Percentiles rank a stretch among this genome's conserved stretches.
Conservation (phyloP, 306 rosid species). For the Corylus heterophylla region DNA sequence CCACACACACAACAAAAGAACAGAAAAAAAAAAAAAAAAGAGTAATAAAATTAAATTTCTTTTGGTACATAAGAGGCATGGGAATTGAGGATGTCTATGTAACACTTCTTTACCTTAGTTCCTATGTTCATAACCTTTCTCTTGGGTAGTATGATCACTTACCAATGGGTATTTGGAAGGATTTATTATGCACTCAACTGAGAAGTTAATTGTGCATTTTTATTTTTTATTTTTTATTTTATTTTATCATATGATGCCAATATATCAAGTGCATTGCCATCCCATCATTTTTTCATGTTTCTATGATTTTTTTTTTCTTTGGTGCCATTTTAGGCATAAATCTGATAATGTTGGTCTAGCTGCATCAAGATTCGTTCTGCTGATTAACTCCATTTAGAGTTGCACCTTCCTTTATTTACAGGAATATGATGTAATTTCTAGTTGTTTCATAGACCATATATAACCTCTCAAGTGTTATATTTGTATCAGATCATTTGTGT, state of each 20-base stretch:
- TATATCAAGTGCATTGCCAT: too few relatives aligned
- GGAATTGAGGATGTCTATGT: background rate
- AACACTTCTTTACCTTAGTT: background rate
- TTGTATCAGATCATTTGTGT: background rate
- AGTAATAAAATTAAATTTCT: background rate
- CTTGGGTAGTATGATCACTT: background rate
- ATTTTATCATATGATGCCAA: too few relatives aligned
- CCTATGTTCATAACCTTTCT: constrained; percentile 4
- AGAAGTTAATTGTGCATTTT: background rate
- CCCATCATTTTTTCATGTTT: background rate
- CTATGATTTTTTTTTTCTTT: background rate
- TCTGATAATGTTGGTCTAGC: background rate
- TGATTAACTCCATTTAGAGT: background rate
- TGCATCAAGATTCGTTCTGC: background rate
- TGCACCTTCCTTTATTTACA: background rate
- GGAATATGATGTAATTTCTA: background rate
- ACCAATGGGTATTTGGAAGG: background rate
- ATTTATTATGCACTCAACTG: background rate
- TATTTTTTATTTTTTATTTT: too few relatives aligned
- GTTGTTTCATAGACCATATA: background rate
- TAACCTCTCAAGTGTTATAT: background rate
- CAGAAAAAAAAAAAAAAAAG: background rate
- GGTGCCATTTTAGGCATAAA: background rate
- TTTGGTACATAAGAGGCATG: constrained; percentile 5
- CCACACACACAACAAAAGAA: background rate